Base-by-base conservation (phyloP, 108 stramenopile species). In the Nitzschia sp. region DNA sequence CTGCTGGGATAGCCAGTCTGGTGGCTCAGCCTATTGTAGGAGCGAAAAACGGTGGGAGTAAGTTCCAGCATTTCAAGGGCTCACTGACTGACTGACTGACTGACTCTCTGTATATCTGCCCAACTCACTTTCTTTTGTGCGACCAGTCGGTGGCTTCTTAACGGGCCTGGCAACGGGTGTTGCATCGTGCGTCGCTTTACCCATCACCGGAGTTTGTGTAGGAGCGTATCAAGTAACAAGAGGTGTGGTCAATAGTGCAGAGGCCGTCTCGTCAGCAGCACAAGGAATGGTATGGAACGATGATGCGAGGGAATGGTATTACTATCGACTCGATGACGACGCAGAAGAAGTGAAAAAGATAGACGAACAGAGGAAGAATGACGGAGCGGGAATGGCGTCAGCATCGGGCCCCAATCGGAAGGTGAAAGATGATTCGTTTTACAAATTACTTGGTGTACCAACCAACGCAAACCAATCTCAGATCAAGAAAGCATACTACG, bases 401-500 rank as follows among this genome's bases (percentile, higher is more conserved):
- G 3, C 17, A 19, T 34, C 32, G 11, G 71, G 68, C 29, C 68
- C 65, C 9, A 81, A 77, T 22, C 76, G 78, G 44, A 57, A 68
- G 34, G 93, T 96, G 27, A 90, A 91, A 63, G 92, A 93, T 72
- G 79, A 84, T 15, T 66, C 81, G 52, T 96, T 77, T 67, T 97
- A 97, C 62, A 87, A 93, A 65, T 58, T 97, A 45, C 66, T 97
- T 32, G 82, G 87, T 13, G 93, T 97, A 2, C 61, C 80, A 13
- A 85, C 94, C 35, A 85, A 86, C 66, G 95, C 96, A 19, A 72
- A 83, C 2, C 66, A 84, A 48, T 76, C 66, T n/a, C 89, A 94
- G 69, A 93, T 97, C 48, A 94, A 93, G 59, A 96, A 96, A 71
- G 92, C 91, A 3, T 97, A 97, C 59, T 95, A 91, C 71, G 88